Evolutionary conservation across 495 filamentous ascomycete genomes (phyloP).

Genomic region (Thozetella sp.): DNA sequence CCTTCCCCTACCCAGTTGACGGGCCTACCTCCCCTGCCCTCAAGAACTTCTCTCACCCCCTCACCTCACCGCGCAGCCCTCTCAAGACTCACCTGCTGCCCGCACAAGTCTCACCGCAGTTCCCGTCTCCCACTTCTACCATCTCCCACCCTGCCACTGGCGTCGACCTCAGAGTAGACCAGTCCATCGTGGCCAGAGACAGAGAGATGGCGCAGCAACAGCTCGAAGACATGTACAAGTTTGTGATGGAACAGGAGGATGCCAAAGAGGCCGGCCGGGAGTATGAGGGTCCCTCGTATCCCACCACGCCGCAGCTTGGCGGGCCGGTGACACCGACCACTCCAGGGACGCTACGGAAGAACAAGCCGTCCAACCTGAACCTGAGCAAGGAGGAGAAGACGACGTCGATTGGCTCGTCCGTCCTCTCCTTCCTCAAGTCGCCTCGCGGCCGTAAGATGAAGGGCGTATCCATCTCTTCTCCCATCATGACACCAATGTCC

Average conservation of each 20-base stretch:
- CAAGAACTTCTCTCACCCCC: constrained; percentile 48
- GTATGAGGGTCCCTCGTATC: constrained; percentile 18
- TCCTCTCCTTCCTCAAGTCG: constrained; percentile 54
- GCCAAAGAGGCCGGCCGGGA: constrained; percentile 43
- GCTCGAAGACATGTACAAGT: constrained; percentile 87
- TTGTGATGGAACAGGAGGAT: constrained; percentile 87
- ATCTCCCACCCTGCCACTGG: constrained; percentile 33
- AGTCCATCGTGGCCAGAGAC: constrained; percentile 72
- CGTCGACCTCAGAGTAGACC: constrained; percentile 62
- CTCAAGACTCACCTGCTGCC: neutral
- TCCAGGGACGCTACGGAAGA: constrained; percentile 34
- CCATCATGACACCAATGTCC: constrained; percentile 57
- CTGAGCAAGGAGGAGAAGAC: constrained; percentile 38
- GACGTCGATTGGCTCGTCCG: constrained; percentile 49
- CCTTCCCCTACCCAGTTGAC: constrained; percentile 13
- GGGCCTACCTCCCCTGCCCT: constrained; percentile 30
- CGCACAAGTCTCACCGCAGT: constrained; percentile 12
- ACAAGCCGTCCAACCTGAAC: constrained; percentile 48
- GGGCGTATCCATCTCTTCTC: constrained; percentile 53
- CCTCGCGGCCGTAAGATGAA: constrained; percentile 47
- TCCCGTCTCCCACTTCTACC: constrained; percentile 45
- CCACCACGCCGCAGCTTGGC: constrained; percentile 1
- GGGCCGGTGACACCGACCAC: constrained; percentile 15
- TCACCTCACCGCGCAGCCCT: constrained; percentile 18
- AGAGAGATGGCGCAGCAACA: constrained; percentile 72